Conservation (phyloP, 202 grass and related monocot genomes). For the Cymbopogon flexuosus region DNA sequence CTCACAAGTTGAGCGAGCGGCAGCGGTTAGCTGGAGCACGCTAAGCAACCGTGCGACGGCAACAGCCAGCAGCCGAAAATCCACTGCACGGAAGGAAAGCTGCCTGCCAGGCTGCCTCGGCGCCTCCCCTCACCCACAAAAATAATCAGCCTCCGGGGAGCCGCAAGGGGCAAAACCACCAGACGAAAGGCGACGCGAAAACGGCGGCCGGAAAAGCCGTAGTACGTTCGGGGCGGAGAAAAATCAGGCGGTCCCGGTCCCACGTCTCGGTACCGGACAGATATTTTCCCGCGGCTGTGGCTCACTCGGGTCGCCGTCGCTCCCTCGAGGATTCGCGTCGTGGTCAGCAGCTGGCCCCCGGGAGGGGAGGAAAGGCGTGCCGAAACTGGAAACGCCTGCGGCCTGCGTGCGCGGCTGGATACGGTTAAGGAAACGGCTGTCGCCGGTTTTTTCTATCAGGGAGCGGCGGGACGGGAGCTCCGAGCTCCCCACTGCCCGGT, state of each 20-base stretch:
- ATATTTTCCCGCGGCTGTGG: conserved; percentile 8
- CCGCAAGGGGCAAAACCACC: no score
- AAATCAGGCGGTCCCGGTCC: background rate
- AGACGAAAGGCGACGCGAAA: no score
- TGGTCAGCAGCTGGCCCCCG: background rate
- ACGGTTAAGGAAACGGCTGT: conserved; percentile 20
- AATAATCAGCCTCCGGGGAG: no score
- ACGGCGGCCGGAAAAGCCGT: no score
- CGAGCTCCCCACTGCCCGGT: no score
- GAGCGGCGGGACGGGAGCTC: background rate
- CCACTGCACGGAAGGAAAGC: background rate
- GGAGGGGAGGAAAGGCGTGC: background rate
- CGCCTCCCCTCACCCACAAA: no score
- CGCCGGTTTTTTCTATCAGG: background rate
- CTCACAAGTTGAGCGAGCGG: background rate
- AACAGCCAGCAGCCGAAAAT: background rate
- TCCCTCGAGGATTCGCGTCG: no score
- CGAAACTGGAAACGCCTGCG: conserved; percentile 11
- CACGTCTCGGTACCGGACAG: background rate
- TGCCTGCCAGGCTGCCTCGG: background rate
- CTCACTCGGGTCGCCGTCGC: background rate
- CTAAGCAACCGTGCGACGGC: background rate
- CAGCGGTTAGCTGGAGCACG: conserved; percentile 1
- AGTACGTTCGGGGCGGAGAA: no score
- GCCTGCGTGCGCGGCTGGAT: background rate